Evolutionary conservation across 306 rosid genomes (phyloP).

Genomic region (Malus sylvestris): DNA sequence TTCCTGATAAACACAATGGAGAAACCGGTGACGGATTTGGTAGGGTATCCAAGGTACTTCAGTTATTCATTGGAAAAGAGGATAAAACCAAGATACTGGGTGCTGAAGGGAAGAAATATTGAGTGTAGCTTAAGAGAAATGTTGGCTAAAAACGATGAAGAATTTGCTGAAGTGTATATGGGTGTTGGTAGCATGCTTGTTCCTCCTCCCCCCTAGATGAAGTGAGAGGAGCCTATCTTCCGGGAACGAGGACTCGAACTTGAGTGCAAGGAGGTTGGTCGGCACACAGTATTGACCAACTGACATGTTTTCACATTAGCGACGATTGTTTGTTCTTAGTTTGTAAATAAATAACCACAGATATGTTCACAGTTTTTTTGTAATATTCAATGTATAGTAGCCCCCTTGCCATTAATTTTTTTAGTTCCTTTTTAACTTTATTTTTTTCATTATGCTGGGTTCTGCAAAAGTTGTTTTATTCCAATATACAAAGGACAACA

Average conservation of each 20-base stretch:
- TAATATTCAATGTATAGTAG: not conserved
- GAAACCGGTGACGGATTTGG: conserved; percentile 67
- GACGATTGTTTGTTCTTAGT: not conserved
- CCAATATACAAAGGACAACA: too few species aligned
- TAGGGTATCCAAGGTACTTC: conserved; percentile 76
- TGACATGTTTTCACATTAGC: too few species aligned
- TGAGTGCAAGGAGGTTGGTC: too few species aligned
- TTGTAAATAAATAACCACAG: conserved; percentile 22
- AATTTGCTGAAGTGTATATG: conserved; percentile 58
- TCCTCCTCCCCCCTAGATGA: conserved; percentile 16
- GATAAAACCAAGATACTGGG: conserved; percentile 80
- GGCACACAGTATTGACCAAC: too few species aligned
- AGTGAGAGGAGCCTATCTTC: not conserved
- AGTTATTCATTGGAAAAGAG: conserved; percentile 88
- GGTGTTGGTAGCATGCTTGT: conserved; percentile 20
- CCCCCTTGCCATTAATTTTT: not conserved
- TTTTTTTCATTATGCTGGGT: too few species aligned
- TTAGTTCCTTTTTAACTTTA: not conserved
- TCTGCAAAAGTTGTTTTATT: too few species aligned
- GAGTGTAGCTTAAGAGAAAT: conserved; percentile 68
- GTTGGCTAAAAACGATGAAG: conserved; percentile 79
- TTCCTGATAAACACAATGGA: conserved; percentile 73
- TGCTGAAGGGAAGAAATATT: conserved; percentile 51
- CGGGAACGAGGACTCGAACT: too few species aligned
- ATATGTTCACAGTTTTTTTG: not conserved